Conservation (phyloP, 306 rosid species). For the Cucumis cinereus region DNA sequence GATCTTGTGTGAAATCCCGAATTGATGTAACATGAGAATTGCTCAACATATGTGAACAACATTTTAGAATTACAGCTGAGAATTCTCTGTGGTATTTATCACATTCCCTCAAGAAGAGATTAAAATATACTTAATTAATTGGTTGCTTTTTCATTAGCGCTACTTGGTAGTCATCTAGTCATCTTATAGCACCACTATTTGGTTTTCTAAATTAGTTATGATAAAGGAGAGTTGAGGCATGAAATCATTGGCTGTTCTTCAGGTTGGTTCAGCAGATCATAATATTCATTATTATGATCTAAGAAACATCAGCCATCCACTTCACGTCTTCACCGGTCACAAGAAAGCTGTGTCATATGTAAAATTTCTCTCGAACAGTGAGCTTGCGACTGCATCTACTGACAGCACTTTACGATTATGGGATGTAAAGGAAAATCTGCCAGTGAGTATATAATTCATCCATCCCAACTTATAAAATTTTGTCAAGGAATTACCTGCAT, state of each 20-base stretch:
- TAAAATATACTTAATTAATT: neutral
- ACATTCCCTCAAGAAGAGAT: neutral
- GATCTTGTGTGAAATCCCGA: neutral
- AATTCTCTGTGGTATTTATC: neutral
- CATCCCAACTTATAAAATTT: neutral
- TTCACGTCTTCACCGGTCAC: conserved; percentile 87
- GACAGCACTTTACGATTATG: conserved; percentile 86
- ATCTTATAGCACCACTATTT: neutral
- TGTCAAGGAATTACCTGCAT: neutral
- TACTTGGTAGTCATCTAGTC: too few species aligned
- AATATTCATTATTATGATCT: conserved; percentile 91
- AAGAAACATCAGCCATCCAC: conserved; percentile 69
- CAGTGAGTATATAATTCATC: conserved; percentile 37
- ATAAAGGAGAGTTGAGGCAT: neutral
- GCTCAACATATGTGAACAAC: neutral
- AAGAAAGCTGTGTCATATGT: conserved; percentile 87
- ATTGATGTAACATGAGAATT: neutral
- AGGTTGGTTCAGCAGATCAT: conserved; percentile 99
- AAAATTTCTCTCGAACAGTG: conserved; percentile 76
- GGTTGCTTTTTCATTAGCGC: neutral
- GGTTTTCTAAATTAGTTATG: neutral
- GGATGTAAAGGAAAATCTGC: conserved; percentile 77
- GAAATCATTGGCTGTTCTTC: conserved; percentile 12
- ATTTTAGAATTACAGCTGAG: neutral
- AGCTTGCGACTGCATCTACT: conserved; percentile 95